Conservation (phyloP, 805 yeast species). For the Candida ipomoeae region DNA sequence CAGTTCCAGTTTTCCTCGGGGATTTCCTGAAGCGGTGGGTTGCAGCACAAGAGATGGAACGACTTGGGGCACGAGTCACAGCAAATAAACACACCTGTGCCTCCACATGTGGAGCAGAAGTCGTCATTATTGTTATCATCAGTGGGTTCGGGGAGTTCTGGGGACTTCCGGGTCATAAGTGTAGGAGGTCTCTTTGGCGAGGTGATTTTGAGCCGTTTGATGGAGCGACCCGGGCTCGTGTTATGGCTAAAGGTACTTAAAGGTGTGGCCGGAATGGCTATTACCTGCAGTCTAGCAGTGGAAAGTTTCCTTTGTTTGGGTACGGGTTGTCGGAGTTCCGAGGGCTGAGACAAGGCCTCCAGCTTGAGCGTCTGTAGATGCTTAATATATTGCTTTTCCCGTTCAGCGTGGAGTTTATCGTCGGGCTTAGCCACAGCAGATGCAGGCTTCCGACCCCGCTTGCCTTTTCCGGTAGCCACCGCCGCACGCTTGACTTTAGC, state of each 20-base stretch:
- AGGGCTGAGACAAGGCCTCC: constrained; percentile 13
- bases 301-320: constrained; percentile 17
- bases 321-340: constrained; percentile 13
- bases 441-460: constrained; percentile 21
- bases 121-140: constrained; percentile 61
- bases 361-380: constrained; percentile 13
- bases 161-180: constrained; percentile 15
- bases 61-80: constrained; percentile 92
- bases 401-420: constrained; percentile 15
- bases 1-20: constrained; percentile 94
- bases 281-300: constrained; percentile 14
- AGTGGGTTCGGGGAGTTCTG: constrained; percentile 11
- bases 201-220: constrained; percentile 25
- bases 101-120: constrained; percentile 86
- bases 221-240: constrained; percentile 5
- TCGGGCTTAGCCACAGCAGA: constrained; percentile 12
- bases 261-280: constrained; percentile 6
- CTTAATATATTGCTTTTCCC: constrained; percentile 12
- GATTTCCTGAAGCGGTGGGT: constrained; percentile 80
- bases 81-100: constrained; percentile 83
- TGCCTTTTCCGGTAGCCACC: constrained; percentile 44
- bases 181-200: constrained; percentile 30
- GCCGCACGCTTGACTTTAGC: constrained; percentile 53
- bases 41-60: constrained; percentile 86
- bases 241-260: not conserved